Base-by-base conservation (phyloP, 1,139 yeast genomes). In the Nematodospora anomalae region DNA sequence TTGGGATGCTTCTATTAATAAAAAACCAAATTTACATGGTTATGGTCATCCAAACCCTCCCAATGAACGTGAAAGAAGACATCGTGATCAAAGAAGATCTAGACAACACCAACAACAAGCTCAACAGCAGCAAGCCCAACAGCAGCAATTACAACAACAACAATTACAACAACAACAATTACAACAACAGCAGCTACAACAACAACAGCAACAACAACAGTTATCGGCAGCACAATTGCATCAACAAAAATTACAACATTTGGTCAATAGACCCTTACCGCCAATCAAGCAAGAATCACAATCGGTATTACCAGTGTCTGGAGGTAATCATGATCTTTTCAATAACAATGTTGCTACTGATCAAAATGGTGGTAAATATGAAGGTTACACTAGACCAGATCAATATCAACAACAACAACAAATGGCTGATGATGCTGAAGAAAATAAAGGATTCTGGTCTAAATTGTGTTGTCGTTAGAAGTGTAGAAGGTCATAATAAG, bases 1-100 rank as follows among this genome's bases (percentile, higher is more conserved):
- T 23, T 90, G 96, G 95, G 95, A 89, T 59, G 72, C 86, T 40
- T 60, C 74, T 37, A 80, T 85, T 50, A 85, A 86, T 58, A 87
- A 85, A 59, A 86, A 89, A 60, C 92, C 95, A 33, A 88, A 89
- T 59, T 70, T 89, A 53, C 95, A 88, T 61, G 96, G 96, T 26
- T 89, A 89, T 58, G 96, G 96, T 18, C 76, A 75, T 55, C 77
- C 76, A 33, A 69, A 66, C 49, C 76, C 76, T 23, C 75, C 76
- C 16, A 76, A 76, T 41, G 80, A 75, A 27, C 60, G 77, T 45
- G 77, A 74, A 38, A 69, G 77, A 55, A 72, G 76, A 51, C 78
- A 72, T 43, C 63, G 73, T 40, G 71, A 64, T 35, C 67, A 60
- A 51, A 61, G 72, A 55, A 64, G 71, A 55, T 57, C 58, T 39